These are phyloP conservation scores for Alternaria triticina DNA, from an alignment of 2,329 filamentous ascomycete species.

Conservation along the genomic window DNA sequence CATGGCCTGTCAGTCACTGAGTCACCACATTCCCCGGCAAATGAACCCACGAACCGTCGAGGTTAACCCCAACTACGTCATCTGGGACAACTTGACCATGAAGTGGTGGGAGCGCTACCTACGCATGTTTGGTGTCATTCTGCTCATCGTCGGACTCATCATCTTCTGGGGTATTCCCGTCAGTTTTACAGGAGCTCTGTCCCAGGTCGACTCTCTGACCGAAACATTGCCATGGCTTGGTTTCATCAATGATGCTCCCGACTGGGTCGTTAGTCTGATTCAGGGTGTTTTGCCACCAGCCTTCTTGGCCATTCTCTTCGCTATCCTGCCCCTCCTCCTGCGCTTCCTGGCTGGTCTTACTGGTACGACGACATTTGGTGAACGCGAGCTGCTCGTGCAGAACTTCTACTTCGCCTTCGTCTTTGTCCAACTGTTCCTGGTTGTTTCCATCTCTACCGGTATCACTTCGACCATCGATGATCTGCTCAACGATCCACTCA, in stretches of 20 bases:
- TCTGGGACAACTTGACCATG: slow-evolving; percentile 98
- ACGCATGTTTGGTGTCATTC: slow-evolving; percentile 69
- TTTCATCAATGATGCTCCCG: slow-evolving; percentile 70
- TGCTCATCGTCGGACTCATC: slow-evolving; percentile 74
- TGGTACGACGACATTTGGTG: slow-evolving; percentile 82
- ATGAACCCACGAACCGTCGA: slow-evolving; percentile 95
- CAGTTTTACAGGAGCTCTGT: slow-evolving; percentile 82
- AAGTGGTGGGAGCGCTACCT: slow-evolving; percentile 91
- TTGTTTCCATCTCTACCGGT: slow-evolving; percentile 84
- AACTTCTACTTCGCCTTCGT: slow-evolving; percentile 92
- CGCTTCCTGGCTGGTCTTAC: slow-evolving; percentile 74
- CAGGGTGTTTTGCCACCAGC: slow-evolving; percentile 86
- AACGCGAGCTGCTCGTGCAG: slow-evolving; percentile 83
- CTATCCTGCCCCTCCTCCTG: slow-evolving; percentile 82
- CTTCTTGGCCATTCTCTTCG: slow-evolving; percentile 76
- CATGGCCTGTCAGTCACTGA: slow-evolving; percentile 94
- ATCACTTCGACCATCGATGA: slow-evolving; percentile 69
- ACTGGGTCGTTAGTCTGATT: slow-evolving; percentile 68
- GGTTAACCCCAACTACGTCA: slow-evolving; percentile 87
- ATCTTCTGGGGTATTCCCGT: slow-evolving; percentile 91
- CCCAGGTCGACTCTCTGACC: slow-evolving; percentile 76
- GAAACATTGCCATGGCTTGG: slow-evolving; percentile 69
- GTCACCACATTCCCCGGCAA: slow-evolving; percentile 87
- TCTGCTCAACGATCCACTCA: slow-evolving; percentile 69
- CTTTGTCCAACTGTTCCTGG: slow-evolving; percentile 92